Evolutionary conservation across 768 basidiomycete genomes (phyloP).

Genomic region (Leccinum imitatum): DNA sequence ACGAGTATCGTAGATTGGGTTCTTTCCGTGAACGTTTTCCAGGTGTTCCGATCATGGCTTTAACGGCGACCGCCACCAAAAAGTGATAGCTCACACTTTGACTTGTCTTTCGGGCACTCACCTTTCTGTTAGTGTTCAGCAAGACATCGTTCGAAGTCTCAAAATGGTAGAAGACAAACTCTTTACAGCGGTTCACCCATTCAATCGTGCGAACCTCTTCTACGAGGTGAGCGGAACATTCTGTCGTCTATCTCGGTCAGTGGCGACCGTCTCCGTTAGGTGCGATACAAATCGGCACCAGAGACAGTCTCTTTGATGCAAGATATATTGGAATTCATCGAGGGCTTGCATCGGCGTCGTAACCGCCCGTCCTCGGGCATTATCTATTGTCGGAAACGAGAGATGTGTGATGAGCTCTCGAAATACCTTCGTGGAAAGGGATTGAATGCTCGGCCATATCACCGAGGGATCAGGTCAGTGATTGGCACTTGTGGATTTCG

Average conservation of each 20-base stretch:
- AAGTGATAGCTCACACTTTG: constrained; percentile 36
- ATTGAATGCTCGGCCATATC: constrained; percentile 68
- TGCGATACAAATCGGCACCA: constrained; percentile 60
- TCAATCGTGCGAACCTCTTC: constrained; percentile 77
- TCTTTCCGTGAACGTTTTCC: constrained; percentile 64
- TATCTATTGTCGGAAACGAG: constrained; percentile 71
- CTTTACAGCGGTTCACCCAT: constrained; percentile 69
- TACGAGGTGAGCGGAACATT: constrained; percentile 58
- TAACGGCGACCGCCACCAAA: constrained; percentile 81
- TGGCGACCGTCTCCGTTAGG: constrained; percentile 34
- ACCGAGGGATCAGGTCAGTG: constrained; percentile 62
- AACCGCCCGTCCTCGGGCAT: constrained; percentile 66
- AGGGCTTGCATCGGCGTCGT: constrained; percentile 56
- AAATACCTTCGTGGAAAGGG: constrained; percentile 64
- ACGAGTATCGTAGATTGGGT: constrained; percentile 71
- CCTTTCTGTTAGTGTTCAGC: constrained; percentile 54
- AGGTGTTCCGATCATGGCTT: constrained; percentile 80
- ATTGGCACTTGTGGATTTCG: background rate
- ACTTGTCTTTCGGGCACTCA: constrained; percentile 5
- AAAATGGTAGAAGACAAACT: constrained; percentile 56
- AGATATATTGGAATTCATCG: constrained; percentile 67
- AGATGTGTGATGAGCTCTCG: constrained; percentile 67
- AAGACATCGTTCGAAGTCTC: constrained; percentile 68
- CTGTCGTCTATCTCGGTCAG: background rate
- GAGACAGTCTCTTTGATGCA: constrained; percentile 56